Percentiles rank a stretch among this genome's conserved stretches.
phyloP scores from a whole-genome alignment of 371 early-diverging fungal species.

The Gilbertella persicaria region DNA sequence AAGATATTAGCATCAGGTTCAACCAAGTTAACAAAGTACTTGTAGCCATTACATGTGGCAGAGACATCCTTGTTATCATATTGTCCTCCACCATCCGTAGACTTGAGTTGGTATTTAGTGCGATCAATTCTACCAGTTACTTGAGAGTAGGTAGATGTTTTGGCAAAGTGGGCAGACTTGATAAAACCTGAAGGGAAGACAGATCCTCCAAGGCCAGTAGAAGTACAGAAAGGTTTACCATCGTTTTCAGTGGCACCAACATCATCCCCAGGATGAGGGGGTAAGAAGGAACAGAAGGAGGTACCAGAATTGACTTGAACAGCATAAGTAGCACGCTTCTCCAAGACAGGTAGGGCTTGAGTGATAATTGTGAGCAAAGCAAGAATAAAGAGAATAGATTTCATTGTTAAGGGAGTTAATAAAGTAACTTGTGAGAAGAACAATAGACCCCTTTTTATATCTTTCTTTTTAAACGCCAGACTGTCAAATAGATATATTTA shows the following conservation, averaged over 20 bases:
- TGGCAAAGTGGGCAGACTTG: constrained; percentile 30
- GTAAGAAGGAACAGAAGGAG: constrained; percentile 43
- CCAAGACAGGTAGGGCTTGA: constrained; percentile 5
- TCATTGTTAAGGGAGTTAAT: constrained; percentile 1
- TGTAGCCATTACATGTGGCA: constrained; percentile 41
- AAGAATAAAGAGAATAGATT: constrained; percentile 7
- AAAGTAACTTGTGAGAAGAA: not conserved
- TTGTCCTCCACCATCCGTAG: constrained; percentile 44
- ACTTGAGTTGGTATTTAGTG: constrained; percentile 18
- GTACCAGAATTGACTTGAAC: constrained; percentile 22
- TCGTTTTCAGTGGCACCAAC: constrained; percentile 38
- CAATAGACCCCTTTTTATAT: not conserved
- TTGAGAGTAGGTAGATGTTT: constrained; percentile 32
- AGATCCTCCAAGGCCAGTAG: constrained; percentile 20
- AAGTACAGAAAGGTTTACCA: constrained; percentile 44
- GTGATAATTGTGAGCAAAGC: constrained; percentile 1
- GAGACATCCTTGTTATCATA: constrained; percentile 33
- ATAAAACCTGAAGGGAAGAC: constrained; percentile 39
- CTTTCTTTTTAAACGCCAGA: too few species aligned
- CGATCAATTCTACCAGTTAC: constrained; percentile 40
- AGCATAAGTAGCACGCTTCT: constrained; percentile 6
- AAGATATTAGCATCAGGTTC: constrained; percentile 39
- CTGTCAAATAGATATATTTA: too few species aligned
- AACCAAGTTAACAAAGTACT: constrained; percentile 44
- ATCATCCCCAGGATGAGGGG: constrained; percentile 35